These are phyloP conservation scores for Saccharomyces hybrid DNA, from an alignment of 1,139 yeast genomes.

Conservation along the genomic window DNA sequence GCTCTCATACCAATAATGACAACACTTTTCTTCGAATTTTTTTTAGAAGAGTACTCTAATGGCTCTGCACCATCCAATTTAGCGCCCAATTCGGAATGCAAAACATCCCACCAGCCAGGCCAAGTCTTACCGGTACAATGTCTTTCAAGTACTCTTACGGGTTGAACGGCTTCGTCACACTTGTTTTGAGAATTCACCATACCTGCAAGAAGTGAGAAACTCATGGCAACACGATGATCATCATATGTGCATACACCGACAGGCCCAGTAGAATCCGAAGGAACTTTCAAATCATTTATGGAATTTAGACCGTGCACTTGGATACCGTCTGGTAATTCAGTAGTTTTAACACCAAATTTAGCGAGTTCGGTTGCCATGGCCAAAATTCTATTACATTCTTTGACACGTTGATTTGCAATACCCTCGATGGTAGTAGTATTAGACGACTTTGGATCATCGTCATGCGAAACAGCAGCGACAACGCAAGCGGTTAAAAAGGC, in stretches of 20 bases:
- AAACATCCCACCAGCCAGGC: conserved; percentile 99
- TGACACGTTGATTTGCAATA: conserved; percentile 95
- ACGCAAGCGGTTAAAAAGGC: conserved; percentile 96
- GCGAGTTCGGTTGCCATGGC: conserved; percentile 88
- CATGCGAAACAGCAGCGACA: conserved; percentile 79
- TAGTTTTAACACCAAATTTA: conserved; percentile 80
- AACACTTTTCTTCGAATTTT: conserved; percentile 40
- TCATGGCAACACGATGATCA: conserved; percentile 98
- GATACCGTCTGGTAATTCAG: conserved; percentile 87
- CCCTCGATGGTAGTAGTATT: conserved; percentile 78
- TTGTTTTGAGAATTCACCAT: conserved; percentile 30
- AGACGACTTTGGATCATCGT: conserved; percentile 21
- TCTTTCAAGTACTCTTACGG: conserved; percentile 76
- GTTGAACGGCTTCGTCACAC: conserved; percentile 39
- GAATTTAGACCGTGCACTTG: conserved; percentile 63
- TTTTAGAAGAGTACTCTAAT: conserved; percentile 12
- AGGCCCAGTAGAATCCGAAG: conserved; percentile 38
- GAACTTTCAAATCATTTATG: conserved; percentile 41
- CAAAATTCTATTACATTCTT: conserved; percentile 90
- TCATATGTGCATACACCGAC: conserved; percentile 72
- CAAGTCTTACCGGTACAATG: conserved; percentile 94
- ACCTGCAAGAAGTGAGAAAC: conserved; percentile 76
- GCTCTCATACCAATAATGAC: conserved; percentile 97
- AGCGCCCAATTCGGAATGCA: conserved; percentile 61
- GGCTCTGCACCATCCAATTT: conserved; percentile 63